Percentiles rank a stretch among this genome's conserved stretches.
Evolutionary conservation across 495 filamentous ascomycete genomes (phyloP).

Genomic region (Penicillium cataractarum): DNA sequence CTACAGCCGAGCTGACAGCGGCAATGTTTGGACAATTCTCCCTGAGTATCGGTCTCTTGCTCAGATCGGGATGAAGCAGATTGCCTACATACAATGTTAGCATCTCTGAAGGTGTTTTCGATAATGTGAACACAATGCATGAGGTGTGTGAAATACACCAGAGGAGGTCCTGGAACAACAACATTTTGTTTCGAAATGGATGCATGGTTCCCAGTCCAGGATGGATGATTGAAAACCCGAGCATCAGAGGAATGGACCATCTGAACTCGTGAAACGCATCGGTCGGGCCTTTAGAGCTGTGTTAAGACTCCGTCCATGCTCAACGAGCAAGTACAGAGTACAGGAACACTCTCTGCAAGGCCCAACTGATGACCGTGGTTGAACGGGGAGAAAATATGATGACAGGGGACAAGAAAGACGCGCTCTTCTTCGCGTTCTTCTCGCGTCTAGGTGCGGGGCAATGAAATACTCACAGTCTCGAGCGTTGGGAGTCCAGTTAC

Average conservation of each 20-base stretch:
- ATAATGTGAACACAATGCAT: background rate
- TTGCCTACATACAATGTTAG: constrained; percentile 1
- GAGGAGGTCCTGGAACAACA: background rate
- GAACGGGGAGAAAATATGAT: background rate
- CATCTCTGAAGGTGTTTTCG: background rate
- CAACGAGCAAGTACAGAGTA: background rate
- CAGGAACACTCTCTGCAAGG: background rate
- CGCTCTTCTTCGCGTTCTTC: background rate
- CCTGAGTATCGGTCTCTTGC: background rate
- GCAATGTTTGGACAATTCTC: constrained; percentile 12
- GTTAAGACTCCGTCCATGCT: background rate
- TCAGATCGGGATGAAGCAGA: background rate
- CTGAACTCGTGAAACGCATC: background rate
- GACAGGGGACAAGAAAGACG: background rate
- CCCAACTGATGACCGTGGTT: background rate
- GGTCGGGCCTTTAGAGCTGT: background rate
- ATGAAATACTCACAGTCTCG: constrained; percentile 23
- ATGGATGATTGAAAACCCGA: background rate
- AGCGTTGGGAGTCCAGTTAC: constrained; percentile 28
- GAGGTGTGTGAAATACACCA: background rate
- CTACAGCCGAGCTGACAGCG: background rate
- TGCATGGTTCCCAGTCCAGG: background rate
- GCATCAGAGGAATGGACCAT: background rate
- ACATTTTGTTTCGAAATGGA: background rate
- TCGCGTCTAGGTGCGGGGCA: background rate